These are phyloP conservation scores for Harringtonia lauricola DNA, from an alignment of 2,329 filamentous ascomycete species.

Conservation along the genomic window DNA sequence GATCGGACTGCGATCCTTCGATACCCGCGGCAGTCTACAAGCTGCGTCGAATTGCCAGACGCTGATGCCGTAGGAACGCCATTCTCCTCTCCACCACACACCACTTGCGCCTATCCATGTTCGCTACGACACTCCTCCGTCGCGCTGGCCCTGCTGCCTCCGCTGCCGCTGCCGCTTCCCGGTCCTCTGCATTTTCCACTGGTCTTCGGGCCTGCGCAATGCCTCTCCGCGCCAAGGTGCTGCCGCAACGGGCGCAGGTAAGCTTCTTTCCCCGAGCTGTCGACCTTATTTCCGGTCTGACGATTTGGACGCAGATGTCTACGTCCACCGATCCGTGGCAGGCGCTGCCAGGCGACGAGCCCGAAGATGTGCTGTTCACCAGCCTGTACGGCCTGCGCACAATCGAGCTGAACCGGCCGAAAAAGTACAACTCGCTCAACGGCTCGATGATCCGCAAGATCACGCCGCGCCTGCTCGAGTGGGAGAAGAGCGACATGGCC, in stretches of 20 bases:
- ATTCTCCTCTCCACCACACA: not conserved
- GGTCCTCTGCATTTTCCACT: constrained; percentile 19
- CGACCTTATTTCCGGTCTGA: not conserved
- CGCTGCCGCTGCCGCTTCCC: constrained; percentile 29
- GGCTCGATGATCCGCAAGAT: constrained; percentile 95
- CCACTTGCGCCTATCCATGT: constrained; percentile 34
- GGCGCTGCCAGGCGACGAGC: constrained; percentile 57
- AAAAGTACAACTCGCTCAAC: constrained; percentile 86
- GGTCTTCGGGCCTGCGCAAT: constrained; percentile 34
- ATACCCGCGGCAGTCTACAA: too few relatives aligned
- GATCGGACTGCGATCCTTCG: too few relatives aligned
- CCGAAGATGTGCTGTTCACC: constrained; percentile 87
- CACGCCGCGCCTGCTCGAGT: constrained; percentile 77
- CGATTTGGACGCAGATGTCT: constrained; percentile 22
- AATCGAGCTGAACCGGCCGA: constrained; percentile 86
- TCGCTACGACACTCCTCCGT: constrained; percentile 39
- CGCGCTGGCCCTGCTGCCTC: constrained; percentile 44
- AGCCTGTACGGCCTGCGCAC: constrained; percentile 81
- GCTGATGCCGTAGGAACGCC: too few relatives aligned
- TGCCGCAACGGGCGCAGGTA: constrained; percentile 46
- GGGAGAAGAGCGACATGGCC: constrained; percentile 88
- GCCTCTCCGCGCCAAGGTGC: constrained; percentile 71
- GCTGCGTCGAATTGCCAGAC: too few relatives aligned
- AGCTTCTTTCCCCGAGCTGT: not conserved
- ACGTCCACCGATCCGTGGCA: constrained; percentile 27